These are phyloP conservation scores for Torrubiella hemipterigena DNA, from an alignment of 2,329 filamentous ascomycete species.

Conservation along the genomic window DNA sequence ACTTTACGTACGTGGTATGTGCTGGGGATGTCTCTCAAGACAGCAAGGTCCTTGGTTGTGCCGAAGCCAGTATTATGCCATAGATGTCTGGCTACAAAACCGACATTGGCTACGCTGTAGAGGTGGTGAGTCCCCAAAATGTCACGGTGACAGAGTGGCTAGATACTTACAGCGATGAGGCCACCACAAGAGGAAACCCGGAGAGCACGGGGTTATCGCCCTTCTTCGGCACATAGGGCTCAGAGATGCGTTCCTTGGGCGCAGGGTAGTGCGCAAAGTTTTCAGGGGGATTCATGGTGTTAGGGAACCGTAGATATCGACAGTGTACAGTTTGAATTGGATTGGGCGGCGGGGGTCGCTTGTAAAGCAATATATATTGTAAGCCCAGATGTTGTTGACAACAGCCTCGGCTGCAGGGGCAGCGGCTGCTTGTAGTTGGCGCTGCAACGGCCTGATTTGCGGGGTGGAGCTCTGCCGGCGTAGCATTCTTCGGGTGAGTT, in stretches of 20 bases:
- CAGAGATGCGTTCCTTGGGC: conserved; percentile 1
- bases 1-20: conserved; percentile 33
- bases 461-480: too few relatives aligned
- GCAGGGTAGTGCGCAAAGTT: conserved; percentile 4
- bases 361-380: too few relatives aligned
- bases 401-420: too few relatives aligned
- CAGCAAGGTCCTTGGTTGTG: conserved; percentile 30
- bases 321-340: too few relatives aligned
- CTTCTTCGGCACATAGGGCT: conserved; percentile 3
- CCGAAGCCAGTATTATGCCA: conserved; percentile 58
- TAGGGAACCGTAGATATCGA: too few relatives aligned
- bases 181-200: conserved; percentile 3
- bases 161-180: conserved; percentile 3
- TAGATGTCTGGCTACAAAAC: conserved; percentile 49
- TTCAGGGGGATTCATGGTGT: conserved; percentile 1
- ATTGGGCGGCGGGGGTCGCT: too few relatives aligned
- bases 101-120: conserved; percentile 45
- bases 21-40: conserved; percentile 29
- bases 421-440: too few relatives aligned
- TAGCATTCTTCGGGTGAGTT: too few relatives aligned
- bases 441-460: too few relatives aligned
- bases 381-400: too few relatives aligned
- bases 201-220: conserved; percentile 5
- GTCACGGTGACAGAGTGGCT: neutral
- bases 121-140: neutral